Evolutionary conservation across 1,284 basidiomycete species (phyloP).

Genomic region (Cutaneotrichosporon cyanovorans): DNA sequence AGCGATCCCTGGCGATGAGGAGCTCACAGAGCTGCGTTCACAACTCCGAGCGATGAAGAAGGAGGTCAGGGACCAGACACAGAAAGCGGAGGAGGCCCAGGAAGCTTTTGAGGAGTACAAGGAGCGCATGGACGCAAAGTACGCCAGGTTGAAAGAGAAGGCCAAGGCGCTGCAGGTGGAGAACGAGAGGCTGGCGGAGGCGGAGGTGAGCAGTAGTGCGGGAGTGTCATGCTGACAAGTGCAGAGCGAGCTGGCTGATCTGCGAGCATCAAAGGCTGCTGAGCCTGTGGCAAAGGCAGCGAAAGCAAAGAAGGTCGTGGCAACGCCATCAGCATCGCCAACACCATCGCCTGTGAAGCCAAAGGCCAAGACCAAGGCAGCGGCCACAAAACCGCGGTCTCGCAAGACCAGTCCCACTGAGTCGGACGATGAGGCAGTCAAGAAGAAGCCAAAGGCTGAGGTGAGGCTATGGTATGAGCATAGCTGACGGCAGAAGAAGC

Average conservation of each 20-base stretch:
- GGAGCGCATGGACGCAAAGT: slow-evolving; percentile 21
- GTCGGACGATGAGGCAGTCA: slow-evolving; percentile 19
- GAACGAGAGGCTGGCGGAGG: slow-evolving; percentile 17
- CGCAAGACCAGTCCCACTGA: slow-evolving; percentile 23
- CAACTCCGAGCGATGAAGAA: slow-evolving; percentile 25
- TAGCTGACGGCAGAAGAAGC: neutral
- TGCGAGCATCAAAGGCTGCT: neutral
- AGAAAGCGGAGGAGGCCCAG: slow-evolving; percentile 29
- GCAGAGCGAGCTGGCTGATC: slow-evolving; percentile 29
- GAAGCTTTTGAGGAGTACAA: slow-evolving; percentile 24
- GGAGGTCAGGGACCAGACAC: slow-evolving; percentile 20
- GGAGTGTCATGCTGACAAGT: slow-evolving; percentile 1
- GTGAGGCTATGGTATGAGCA: slow-evolving; percentile 3
- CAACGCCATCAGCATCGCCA: too few species aligned
- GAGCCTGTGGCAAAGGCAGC: slow-evolving; percentile 4
- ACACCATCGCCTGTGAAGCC: too few species aligned
- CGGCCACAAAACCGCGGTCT: neutral
- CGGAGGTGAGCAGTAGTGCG: slow-evolving; percentile 22
- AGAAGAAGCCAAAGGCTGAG: slow-evolving; percentile 23
- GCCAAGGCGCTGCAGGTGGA: slow-evolving; percentile 26
- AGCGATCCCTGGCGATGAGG: slow-evolving; percentile 12
- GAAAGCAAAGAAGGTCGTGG: slow-evolving; percentile 3
- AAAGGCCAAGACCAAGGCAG: neutral
- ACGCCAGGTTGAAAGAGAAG: slow-evolving; percentile 23
- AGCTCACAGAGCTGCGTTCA: slow-evolving; percentile 25